These are phyloP conservation scores for Colletotrichum lentis DNA, from an alignment of 2,329 filamentous ascomycete species.

Conservation along the genomic window DNA sequence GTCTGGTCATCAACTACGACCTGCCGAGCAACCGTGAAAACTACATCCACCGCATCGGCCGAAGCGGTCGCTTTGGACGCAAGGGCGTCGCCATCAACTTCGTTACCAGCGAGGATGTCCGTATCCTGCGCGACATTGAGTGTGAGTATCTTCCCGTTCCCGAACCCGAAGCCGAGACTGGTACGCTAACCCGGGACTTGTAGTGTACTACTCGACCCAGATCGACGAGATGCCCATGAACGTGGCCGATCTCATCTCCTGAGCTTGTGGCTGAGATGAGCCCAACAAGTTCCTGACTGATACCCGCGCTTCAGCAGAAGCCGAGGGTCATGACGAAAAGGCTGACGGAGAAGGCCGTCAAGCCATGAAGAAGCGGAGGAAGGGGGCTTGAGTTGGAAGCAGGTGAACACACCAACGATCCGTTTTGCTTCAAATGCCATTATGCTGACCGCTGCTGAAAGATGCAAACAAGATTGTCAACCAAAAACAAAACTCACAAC, in stretches of 20 bases:
- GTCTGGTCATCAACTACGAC: constrained; percentile 98
- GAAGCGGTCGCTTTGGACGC: constrained; percentile 92
- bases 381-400: constrained; percentile 34
- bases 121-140: constrained; percentile 97
- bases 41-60: constrained; percentile 98
- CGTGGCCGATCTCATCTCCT: constrained; percentile 70
- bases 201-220: constrained; percentile 94
- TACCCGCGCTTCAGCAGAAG: neutral
- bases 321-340: neutral
- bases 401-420: constrained; percentile 20
- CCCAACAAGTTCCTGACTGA: neutral
- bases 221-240: constrained; percentile 99
- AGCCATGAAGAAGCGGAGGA: constrained; percentile 36
- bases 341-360: constrained; percentile 25
- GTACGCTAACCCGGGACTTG: constrained; percentile 45
- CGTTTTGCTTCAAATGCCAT: neutral
- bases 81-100: constrained; percentile 99
- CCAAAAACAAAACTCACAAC: neutral
- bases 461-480: constrained; percentile 25
- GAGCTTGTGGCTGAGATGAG: constrained; percentile 39
- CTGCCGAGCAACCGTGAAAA: constrained; percentile 98
- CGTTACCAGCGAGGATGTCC: constrained; percentile 96
- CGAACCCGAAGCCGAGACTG: neutral
- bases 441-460: neutral
- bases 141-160: constrained; percentile 61